A percentile compares a stretch with the other conserved stretches of the same genome.
phyloP scores from a whole-genome alignment of 371 early-diverging fungal species.

The Furculomyces boomerangus region DNA sequence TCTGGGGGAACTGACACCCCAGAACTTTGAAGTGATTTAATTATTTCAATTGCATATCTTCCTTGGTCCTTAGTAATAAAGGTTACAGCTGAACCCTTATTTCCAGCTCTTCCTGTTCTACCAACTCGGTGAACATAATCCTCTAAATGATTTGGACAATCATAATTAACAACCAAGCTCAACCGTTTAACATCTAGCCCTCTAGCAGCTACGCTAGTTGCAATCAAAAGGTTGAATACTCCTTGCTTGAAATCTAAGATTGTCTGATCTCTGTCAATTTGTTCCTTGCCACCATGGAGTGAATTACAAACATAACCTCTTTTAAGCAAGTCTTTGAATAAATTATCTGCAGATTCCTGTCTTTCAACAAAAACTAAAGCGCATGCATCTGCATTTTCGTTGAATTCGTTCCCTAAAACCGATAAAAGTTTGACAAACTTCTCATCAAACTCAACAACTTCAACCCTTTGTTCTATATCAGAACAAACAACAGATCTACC shows the following conservation, averaged over 20 bases:
- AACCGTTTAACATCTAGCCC: constrained; percentile 99
- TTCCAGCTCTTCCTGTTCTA: constrained; percentile 96
- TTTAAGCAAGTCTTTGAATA: constrained; percentile 64
- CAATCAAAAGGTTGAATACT: constrained; percentile 53
- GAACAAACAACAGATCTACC: constrained; percentile 74
- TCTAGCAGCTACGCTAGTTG: constrained; percentile 98
- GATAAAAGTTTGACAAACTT: constrained; percentile 78
- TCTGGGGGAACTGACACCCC: constrained; percentile 52
- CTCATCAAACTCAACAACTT: constrained; percentile 61
- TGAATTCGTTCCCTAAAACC: constrained; percentile 66
- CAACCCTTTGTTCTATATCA: constrained; percentile 79
- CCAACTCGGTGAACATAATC: constrained; percentile 98
- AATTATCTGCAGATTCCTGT: constrained; percentile 84
- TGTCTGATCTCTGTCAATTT: constrained; percentile 51
- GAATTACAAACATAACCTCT: constrained; percentile 84
- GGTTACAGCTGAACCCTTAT: constrained; percentile 71
- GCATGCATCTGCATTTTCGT: constrained; percentile 37
- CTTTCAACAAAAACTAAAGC: constrained; percentile 88
- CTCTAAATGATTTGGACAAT: constrained; percentile 75
- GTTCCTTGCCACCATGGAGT: constrained; percentile 68
- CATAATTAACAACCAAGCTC: constrained; percentile 83
- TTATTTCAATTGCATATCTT: constrained; percentile 80
- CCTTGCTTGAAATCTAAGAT: constrained; percentile 53
- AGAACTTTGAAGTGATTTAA: constrained; percentile 71
- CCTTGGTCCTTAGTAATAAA: constrained; percentile 86